Evolutionary conservation across 1,284 basidiomycete genomes (phyloP), one percentile per base, ranked within the genome.

Genomic region (Rhodotorula sp.): DNA sequence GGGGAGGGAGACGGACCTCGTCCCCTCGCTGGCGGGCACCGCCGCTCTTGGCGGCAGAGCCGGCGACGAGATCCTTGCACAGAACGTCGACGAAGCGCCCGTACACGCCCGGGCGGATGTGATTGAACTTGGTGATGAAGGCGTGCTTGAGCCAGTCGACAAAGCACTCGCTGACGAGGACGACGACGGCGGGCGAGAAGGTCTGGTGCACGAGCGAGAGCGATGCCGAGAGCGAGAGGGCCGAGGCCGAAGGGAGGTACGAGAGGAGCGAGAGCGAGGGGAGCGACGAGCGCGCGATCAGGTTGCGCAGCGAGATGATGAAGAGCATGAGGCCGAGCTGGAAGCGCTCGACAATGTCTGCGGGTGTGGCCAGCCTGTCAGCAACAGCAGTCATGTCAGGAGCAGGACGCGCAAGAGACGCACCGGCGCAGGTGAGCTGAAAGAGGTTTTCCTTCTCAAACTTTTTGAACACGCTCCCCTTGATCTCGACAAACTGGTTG

Each of bases 361-460:
- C 13, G 8, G 9, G 12, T 3, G 10, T 7, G 2, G 23, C 3
- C 4, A 12, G 17, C 16, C 4, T 23, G 25, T 13, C 4, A 42
- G 21, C 4, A 3, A 9, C 19, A 45, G 3, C 23, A 41, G 19
- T 1, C 19, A 21, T n/a, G 61, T 50, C 44, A n/a, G 44, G 41
- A 49, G 21, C 27, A 7, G 53, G 34, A 60, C 14, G 50, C 27
- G 21, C 61, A 27, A 17, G 44, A n/a, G 54, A 77, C 84, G 68
- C 74, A 92, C 92, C 91, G 74, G 94, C 95, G 79, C 94, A 97
- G 68, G 94, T 97, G 74, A 99, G 95, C 81, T 99, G 97, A 80
- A 99, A 98, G n/a, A 99, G 86, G 79, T 92, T 98, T 79, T 99
- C 97, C 82, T 98, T 99, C 81, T 99, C 97, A 78, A 99, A 99